phyloP scores from a whole-genome alignment of 2,329 filamentous ascomycete genomes.

The Anisogramma anomala region DNA sequence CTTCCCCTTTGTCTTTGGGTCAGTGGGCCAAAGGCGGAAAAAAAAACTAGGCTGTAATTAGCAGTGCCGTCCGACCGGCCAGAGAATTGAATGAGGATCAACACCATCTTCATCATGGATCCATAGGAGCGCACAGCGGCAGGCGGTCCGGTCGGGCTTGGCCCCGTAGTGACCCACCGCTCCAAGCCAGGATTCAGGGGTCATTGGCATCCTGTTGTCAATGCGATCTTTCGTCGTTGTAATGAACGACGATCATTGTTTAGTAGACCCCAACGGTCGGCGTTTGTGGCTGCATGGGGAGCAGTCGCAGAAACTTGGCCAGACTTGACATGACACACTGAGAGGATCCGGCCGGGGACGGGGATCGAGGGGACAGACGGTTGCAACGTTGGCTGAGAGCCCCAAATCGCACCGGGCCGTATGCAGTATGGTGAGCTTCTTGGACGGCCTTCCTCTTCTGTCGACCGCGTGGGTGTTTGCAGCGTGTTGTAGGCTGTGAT shows the following conservation, averaged over 20 bases:
- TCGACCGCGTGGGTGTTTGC: constrained; percentile 3
- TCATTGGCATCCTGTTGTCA: too few relatives aligned
- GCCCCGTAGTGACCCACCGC: neutral
- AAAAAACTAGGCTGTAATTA: constrained; percentile 28
- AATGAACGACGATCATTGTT: constrained; percentile 5
- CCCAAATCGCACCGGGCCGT: constrained; percentile 3
- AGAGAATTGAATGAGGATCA: constrained; percentile 27
- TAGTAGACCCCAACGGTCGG: constrained; percentile 3
- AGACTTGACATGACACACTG: too few relatives aligned
- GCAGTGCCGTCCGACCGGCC: constrained; percentile 25
- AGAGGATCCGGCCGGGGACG: too few relatives aligned
- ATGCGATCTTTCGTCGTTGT: constrained; percentile 7
- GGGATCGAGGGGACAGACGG: neutral
- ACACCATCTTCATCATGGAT: constrained; percentile 19
- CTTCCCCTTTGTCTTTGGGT: constrained; percentile 13
- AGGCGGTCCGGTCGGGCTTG: constrained; percentile 28
- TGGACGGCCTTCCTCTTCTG: constrained; percentile 13
- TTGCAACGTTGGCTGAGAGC: constrained; percentile 5
- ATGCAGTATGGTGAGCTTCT: neutral
- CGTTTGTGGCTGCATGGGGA: neutral
- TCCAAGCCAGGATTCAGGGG: too few relatives aligned
- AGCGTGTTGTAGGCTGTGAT: constrained; percentile 4
- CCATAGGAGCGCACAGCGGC: constrained; percentile 20
- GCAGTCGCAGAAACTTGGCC: too few relatives aligned
- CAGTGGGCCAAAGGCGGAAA: too few relatives aligned